phyloP scores from a whole-genome alignment of 129 eudicot species.

The Dittrichia graveolens region DNA sequence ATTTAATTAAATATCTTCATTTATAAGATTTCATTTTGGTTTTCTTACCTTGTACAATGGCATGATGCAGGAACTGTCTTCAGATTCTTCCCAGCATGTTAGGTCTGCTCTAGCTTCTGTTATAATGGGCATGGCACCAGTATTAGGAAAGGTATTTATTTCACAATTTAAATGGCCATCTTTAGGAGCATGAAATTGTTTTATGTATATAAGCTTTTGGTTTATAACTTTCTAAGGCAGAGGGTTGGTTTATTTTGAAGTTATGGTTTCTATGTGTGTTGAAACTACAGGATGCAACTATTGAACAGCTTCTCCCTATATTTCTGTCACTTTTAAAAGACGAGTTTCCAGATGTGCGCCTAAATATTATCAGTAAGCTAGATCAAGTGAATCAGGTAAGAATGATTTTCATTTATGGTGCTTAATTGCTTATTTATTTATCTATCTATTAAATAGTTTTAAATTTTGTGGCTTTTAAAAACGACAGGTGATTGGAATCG shows the following conservation, averaged over 20 bases:
- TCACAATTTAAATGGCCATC: neutral
- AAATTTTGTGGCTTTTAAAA: neutral
- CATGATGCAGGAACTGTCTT: constrained; percentile 81
- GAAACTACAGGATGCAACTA: constrained; percentile 88
- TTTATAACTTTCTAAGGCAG: neutral
- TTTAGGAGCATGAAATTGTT: too few species aligned
- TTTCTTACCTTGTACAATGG: constrained; percentile 21
- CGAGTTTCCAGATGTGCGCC: constrained; percentile 98
- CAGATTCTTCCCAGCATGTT: constrained; percentile 99
- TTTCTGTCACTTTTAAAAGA: constrained; percentile 93
- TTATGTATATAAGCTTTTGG: too few species aligned
- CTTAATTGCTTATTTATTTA: too few species aligned
- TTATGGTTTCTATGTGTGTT: neutral
- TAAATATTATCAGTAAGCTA: constrained; percentile 94
- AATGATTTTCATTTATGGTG: neutral
- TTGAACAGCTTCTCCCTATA: constrained; percentile 97
- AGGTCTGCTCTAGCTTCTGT: constrained; percentile 99
- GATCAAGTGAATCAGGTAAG: constrained; percentile 99
- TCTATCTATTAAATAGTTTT: neutral
- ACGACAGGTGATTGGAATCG: constrained; percentile 91
- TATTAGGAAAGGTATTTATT: constrained; percentile 77
- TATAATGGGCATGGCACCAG: constrained; percentile 99
- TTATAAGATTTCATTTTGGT: neutral
- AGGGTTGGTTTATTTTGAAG: neutral
- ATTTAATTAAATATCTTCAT: neutral